Conservation (phyloP, 2,329 filamentous ascomycete genomes). For the Exophiala dermatitidis region DNA sequence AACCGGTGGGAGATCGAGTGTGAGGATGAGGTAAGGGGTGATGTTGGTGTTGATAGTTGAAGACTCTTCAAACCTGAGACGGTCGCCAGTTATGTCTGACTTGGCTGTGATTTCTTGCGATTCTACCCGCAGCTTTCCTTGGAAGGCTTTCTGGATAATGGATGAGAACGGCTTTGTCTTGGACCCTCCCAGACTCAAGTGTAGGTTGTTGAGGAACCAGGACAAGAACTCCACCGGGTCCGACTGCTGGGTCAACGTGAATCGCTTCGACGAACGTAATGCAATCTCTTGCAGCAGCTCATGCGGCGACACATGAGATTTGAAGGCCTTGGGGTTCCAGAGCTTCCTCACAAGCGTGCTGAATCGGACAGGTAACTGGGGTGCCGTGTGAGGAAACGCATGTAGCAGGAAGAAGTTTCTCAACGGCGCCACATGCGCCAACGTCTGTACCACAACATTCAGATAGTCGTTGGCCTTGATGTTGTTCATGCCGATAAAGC, state of each 20-base stretch:
- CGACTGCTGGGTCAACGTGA: slow-evolving; percentile 81
- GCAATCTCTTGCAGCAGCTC: slow-evolving; percentile 94
- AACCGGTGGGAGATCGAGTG: slow-evolving; percentile 81
- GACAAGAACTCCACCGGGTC: slow-evolving; percentile 94
- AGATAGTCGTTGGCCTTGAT: slow-evolving; percentile 99
- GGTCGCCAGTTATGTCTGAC: slow-evolving; percentile 71
- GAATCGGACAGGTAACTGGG: slow-evolving; percentile 81
- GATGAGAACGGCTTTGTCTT: slow-evolving; percentile 77
- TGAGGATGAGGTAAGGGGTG: slow-evolving; percentile 81
- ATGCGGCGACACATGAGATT: slow-evolving; percentile 92
- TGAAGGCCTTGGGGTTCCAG: slow-evolving; percentile 96
- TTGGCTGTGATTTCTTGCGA: slow-evolving; percentile 89
- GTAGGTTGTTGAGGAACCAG: slow-evolving; percentile 96
- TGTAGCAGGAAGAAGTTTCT: slow-evolving; percentile 89
- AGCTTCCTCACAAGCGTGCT: slow-evolving; percentile 90
- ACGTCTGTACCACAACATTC: slow-evolving; percentile 85
- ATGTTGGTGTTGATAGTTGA: slow-evolving; percentile 69
- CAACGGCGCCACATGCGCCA: slow-evolving; percentile 81
- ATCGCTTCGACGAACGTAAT: slow-evolving; percentile 81
- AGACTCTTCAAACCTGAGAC: slow-evolving; percentile 86
- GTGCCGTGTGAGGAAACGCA: slow-evolving; percentile 59
- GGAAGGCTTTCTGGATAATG: slow-evolving; percentile 87
- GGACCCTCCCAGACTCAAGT: slow-evolving; percentile 82
- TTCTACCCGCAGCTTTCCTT: slow-evolving; percentile 85
- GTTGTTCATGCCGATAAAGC: slow-evolving; percentile 98